Conservation (phyloP, 306 rosid genomes). For the Cucurbita ficifolia region DNA sequence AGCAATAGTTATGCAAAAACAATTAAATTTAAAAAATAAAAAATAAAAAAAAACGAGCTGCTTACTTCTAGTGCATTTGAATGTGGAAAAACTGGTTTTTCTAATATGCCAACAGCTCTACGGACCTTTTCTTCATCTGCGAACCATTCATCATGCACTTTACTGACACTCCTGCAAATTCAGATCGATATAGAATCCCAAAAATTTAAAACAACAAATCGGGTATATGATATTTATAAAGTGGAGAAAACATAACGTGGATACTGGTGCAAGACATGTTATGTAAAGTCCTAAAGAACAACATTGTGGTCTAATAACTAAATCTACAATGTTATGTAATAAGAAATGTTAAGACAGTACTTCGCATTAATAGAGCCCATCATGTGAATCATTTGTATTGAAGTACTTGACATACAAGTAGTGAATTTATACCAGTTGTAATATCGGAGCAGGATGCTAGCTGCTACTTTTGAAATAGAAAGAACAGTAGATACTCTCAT, state of each 20-base stretch:
- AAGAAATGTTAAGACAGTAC: neutral
- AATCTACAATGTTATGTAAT: neutral
- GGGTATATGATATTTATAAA: neutral
- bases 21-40: neutral
- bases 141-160: constrained; percentile 63
- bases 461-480: constrained; percentile 38
- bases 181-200: neutral
- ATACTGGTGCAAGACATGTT: neutral
- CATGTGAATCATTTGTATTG: neutral
- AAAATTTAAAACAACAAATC: constrained; percentile 3
- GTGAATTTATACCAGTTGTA: constrained; percentile 33
- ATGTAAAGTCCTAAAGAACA: neutral
- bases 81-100: constrained; percentile 25
- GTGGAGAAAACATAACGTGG: neutral
- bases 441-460: constrained; percentile 47
- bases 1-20: neutral
- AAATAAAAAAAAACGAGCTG: neutral
- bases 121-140: constrained; percentile 56
- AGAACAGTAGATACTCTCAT: constrained; percentile 43
- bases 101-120: constrained; percentile 37
- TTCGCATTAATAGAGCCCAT: neutral
- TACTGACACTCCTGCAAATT: constrained; percentile 41
- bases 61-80: constrained; percentile 31
- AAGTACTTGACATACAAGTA: neutral
- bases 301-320: neutral